Conservation (phyloP, 2,329 filamentous ascomycete genomes). For the Aquanectria penicillioides region DNA sequence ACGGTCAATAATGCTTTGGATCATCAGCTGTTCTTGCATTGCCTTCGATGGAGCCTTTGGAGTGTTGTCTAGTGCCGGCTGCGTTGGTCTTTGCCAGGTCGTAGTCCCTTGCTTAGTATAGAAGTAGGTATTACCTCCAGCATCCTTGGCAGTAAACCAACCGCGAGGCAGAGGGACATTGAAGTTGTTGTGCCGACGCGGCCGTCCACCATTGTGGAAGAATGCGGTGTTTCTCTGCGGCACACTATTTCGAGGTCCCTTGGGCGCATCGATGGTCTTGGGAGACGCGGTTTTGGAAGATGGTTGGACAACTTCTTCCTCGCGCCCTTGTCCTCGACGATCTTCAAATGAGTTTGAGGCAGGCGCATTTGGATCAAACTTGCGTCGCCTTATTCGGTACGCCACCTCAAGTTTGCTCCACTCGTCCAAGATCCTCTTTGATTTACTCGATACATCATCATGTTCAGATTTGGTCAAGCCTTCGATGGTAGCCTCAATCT, state of each 20-base stretch:
- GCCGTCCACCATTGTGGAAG: constrained; percentile 57
- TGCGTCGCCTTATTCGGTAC: constrained; percentile 93
- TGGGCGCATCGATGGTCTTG: constrained; percentile 63
- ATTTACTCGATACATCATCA: constrained; percentile 77
- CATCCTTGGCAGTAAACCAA: constrained; percentile 82
- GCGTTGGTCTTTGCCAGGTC: constrained; percentile 83
- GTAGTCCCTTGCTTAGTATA: constrained; percentile 82
- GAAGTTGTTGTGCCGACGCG: constrained; percentile 67
- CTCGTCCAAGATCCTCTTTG: constrained; percentile 77
- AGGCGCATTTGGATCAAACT: constrained; percentile 75
- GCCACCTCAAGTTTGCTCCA: constrained; percentile 92
- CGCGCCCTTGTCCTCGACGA: constrained; percentile 64
- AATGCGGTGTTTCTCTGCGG: constrained; percentile 64
- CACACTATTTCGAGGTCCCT: constrained; percentile 68
- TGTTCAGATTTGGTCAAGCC: constrained; percentile 74
- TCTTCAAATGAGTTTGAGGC: constrained; percentile 68
- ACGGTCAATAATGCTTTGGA: constrained; percentile 87
- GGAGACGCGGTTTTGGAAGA: constrained; percentile 54
- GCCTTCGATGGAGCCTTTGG: constrained; percentile 73
- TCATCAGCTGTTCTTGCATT: constrained; percentile 72
- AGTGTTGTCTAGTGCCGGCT: constrained; percentile 71
- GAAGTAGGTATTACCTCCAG: constrained; percentile 81
- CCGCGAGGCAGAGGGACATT: constrained; percentile 75
- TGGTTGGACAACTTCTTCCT: constrained; percentile 50
- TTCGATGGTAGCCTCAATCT: constrained; percentile 86